Evolutionary conservation across 179 eudicot genomes (phyloP), one percentile per base, ranked within the genome.

Genomic region (Silene noctiflora): DNA sequence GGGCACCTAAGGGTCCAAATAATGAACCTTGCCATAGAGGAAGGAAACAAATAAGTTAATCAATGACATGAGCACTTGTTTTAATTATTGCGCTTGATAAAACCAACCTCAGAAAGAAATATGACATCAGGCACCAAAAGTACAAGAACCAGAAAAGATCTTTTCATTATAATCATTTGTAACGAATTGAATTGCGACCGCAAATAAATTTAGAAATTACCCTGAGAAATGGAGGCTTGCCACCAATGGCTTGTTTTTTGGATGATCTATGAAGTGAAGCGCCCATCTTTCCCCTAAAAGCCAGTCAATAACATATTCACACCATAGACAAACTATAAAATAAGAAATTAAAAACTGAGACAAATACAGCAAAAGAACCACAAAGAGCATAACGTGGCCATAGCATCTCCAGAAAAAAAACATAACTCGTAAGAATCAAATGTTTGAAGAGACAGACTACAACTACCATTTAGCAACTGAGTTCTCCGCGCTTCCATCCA

Each of bases 201-300:
- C 48, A 42, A 9, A 35, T 35, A 42, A 42, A 42, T 42, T 59
- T 29, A 20, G 61, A 48, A 20, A 58, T 75, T 87, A 89, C 97
- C 88, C 6, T 83, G 64, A 90, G 82, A 74, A 80, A 91, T n/a
- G 92, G 92, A 80, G 97, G 90, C 68, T 79, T 80, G 16, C 90
- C 92, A 72, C 97, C 97, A 71, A 88, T 76, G 35, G 86, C 94
- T 60, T 74, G 74, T 60, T 64, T 81, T 87, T 84, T 88, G 6
- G 79, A 78, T 31, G 87, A 79, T 78, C 94, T 69, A 75, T 90
- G 89, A 60, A 80, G 58, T 39, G 97, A 91, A 25, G 91, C 91
- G 6, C 94, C 97, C 87, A 90, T 85, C 77, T 84, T 91, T 6
- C 90, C 92, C 94, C 97, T 89, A 72, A 66, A 69, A 20, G 46